Evolutionary conservation across 2,329 filamentous ascomycete species (phyloP), one percentile per base, ranked within the genome.

Genomic region (Septoria linicola): DNA sequence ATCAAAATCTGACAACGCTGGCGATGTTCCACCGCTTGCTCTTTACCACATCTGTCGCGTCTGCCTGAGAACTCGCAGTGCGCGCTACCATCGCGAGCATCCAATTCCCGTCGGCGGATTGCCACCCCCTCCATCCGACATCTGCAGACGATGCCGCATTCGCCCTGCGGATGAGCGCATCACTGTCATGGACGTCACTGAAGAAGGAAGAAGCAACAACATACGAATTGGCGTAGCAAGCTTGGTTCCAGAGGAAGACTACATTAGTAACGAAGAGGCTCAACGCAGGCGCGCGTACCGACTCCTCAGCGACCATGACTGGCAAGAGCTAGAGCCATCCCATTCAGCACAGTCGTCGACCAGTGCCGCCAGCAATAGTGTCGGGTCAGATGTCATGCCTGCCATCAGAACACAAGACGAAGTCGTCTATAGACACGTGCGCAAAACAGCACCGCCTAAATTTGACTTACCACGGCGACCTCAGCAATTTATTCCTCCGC

Each of bases 41-140:
- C 51, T 67, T 40, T 66, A 65, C 45, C 67, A 70, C 55, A 63
- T 68, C 43, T 70, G 66, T 53, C 60, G 64, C 41, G 58, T 66
- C 14, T 70, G 67, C 40, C 44, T 62, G 11, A 60, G 64, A 10
- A 64, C 66, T 16, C 62, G 67, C 36, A 68, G 66, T 45, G 57
- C 59, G 30, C 60, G 60, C 30, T 70, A 67, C 44, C 67, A 70
- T 53, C 55, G 59, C 45, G 61, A 63, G 34, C 61, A 69, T 46
- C 67, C 66, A 2, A 65, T 70, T 10, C 59, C 63, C 1, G 45
- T 58, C 27, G 60, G 66, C 27, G 60, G 59, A n/a, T 51, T 65
- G 4, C 64, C 65, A 16, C 62, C 63, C 5, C 55, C 55, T 11
- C 55, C 55, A 8, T 64, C 65, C 37, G 63, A 63, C 4, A 66